phyloP scores from a whole-genome alignment of 805 yeast species.

The Candida berthetii region DNA sequence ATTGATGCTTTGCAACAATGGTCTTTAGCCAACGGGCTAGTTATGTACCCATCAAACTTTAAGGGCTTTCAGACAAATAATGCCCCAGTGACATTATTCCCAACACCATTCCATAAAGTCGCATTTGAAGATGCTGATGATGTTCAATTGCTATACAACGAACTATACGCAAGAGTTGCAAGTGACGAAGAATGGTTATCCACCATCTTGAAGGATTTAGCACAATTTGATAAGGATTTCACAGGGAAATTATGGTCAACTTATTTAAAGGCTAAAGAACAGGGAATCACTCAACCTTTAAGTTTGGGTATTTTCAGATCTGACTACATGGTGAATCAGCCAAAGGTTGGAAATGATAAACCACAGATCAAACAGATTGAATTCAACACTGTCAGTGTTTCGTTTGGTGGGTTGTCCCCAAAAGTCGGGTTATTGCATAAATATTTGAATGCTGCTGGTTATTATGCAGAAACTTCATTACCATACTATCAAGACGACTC shows the following conservation, averaged over 20 bases:
- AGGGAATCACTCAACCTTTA: constrained; percentile 55
- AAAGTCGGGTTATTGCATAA: constrained; percentile 74
- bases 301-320: constrained; percentile 84
- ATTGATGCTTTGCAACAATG: constrained; percentile 58
- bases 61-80: constrained; percentile 36
- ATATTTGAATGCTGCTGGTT: constrained; percentile 53
- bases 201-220: constrained; percentile 44
- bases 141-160: constrained; percentile 66
- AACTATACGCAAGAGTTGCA: constrained; percentile 63
- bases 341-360: constrained; percentile 30
- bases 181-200: constrained; percentile 60
- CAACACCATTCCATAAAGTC: constrained; percentile 75
- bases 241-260: constrained; percentile 73
- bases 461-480: constrained; percentile 35
- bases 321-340: constrained; percentile 69
- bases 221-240: constrained; percentile 63
- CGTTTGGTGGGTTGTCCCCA: constrained; percentile 86
- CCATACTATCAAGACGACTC: constrained; percentile 37
- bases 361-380: constrained; percentile 82
- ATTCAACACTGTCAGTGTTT: constrained; percentile 92
- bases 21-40: constrained; percentile 72
- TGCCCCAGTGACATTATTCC: constrained; percentile 88
- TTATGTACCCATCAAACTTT: constrained; percentile 69
- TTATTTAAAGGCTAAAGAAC: constrained; percentile 40
- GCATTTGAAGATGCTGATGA: constrained; percentile 62